Conservation (phyloP, 2,329 filamentous ascomycete genomes). For the Aquanectria penicillioides region DNA sequence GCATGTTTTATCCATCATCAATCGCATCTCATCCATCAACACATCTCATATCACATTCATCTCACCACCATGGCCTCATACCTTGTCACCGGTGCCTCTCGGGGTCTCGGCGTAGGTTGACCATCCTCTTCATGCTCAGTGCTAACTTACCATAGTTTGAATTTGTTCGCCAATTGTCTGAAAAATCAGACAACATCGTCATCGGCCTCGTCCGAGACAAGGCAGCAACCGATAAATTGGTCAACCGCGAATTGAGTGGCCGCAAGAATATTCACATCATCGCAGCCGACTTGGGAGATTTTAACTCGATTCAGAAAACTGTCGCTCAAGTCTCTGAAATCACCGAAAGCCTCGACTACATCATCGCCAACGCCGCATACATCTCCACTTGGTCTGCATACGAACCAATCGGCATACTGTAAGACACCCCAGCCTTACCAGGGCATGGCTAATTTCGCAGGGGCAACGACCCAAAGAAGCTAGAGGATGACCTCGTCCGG, state of each 20-base stretch:
- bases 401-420: conserved; percentile 26
- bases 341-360: conserved; percentile 57
- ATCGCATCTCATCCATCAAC: background rate
- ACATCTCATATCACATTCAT: background rate
- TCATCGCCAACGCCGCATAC: conserved; percentile 61
- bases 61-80: conserved; percentile 25
- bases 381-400: conserved; percentile 42
- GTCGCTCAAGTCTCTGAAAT: conserved; percentile 44
- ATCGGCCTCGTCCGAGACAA: conserved; percentile 58
- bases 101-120: conserved; percentile 31
- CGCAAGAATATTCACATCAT: conserved; percentile 30
- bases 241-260: conserved; percentile 44
- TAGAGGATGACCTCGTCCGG: conserved; percentile 28
- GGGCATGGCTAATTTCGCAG: conserved; percentile 5
- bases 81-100: conserved; percentile 31
- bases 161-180: conserved; percentile 55
- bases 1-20: no score
- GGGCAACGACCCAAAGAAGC: conserved; percentile 18
- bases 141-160: no score
- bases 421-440: no score
- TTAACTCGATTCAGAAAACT: conserved; percentile 19
- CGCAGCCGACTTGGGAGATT: conserved; percentile 21
- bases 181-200: conserved; percentile 50
- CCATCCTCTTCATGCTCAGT: no score
- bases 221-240: conserved; percentile 49